phyloP scores from a whole-genome alignment of 2,329 filamentous ascomycete species.

The Arthrobotrys musiformis region DNA sequence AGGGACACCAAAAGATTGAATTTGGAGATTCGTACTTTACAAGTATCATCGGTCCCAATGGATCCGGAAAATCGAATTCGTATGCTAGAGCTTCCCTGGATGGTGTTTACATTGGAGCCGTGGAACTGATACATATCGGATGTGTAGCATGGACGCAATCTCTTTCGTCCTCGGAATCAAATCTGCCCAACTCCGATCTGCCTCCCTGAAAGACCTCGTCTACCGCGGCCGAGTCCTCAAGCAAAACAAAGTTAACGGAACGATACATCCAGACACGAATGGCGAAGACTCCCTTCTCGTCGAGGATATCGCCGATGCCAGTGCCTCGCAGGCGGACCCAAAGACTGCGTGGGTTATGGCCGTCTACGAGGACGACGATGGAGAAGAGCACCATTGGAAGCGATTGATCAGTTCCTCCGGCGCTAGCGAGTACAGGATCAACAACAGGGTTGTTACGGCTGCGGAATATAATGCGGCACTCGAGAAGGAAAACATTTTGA shows the following conservation, averaged over 20 bases:
- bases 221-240: conserved; percentile 89
- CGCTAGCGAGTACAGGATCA: conserved; percentile 95
- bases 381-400: conserved; percentile 93
- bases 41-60: conserved; percentile 99
- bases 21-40: conserved; percentile 99
- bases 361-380: conserved; percentile 94
- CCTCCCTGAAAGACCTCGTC: conserved; percentile 91
- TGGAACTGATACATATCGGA: background rate
- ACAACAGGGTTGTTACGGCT: conserved; percentile 86
- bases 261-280: conserved; percentile 71
- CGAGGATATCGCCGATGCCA: conserved; percentile 68
- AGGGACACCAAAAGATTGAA: conserved; percentile 90
- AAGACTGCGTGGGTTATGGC: conserved; percentile 99
- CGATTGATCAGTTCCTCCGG: conserved; percentile 89
- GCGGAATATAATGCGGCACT: conserved; percentile 93
- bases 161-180: conserved; percentile 99
- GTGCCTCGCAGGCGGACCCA: conserved; percentile 80
- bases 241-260: conserved; percentile 82
- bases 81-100: conserved; percentile 64
- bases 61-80: conserved; percentile 99
- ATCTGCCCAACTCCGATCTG: conserved; percentile 94
- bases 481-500: conserved; percentile 93
- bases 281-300: conserved; percentile 72
- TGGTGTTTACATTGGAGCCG: background rate
- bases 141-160: conserved; percentile 91